A percentile compares a stretch with the other conserved stretches of the same genome.
These are phyloP conservation scores for Sporothrix sp. DNA, from an alignment of 2,329 filamentous ascomycete species.

Conservation along the genomic window DNA sequence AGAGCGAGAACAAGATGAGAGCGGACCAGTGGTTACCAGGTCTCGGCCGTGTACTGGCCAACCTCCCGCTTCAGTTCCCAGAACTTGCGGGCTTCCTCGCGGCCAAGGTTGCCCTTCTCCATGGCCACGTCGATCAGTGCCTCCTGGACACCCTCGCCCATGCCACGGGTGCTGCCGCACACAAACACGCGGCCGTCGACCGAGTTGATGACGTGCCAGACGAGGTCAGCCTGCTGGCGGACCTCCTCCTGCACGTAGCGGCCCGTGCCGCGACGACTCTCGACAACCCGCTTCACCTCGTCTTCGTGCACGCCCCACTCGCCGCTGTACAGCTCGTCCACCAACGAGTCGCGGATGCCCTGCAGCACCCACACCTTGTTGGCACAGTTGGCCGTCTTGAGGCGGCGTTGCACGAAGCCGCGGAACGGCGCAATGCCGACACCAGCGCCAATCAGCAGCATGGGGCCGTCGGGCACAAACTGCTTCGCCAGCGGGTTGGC, in stretches of 20 bases:
- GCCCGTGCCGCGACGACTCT: constrained; percentile 66
- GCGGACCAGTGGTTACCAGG: constrained; percentile 39
- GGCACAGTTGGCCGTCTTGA: constrained; percentile 90
- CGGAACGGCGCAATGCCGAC: constrained; percentile 97
- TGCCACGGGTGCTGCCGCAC: constrained; percentile 88
- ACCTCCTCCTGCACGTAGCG: constrained; percentile 97
- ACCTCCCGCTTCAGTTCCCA: constrained; percentile 87
- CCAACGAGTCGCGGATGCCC: constrained; percentile 82
- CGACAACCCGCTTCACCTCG: constrained; percentile 72
- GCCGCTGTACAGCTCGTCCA: constrained; percentile 93
- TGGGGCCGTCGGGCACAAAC: constrained; percentile 88
- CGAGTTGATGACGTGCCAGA: constrained; percentile 95
- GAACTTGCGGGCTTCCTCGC: constrained; percentile 73
- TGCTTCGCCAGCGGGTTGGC: constrained; percentile 87
- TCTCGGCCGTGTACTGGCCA: constrained; percentile 90
- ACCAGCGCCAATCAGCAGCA: constrained; percentile 93
- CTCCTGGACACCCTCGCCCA: constrained; percentile 92
- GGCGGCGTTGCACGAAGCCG: constrained; percentile 86
- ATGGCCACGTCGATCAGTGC: constrained; percentile 85
- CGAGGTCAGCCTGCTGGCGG: constrained; percentile 79
- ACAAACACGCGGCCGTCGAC: constrained; percentile 96
- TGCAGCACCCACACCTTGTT: constrained; percentile 98
- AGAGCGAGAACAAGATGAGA: background rate
- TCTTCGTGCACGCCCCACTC: constrained; percentile 93
- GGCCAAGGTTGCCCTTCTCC: constrained; percentile 78